phyloP scores from a whole-genome alignment of 1,139 yeast genomes.

The Candida sanyaensis region DNA sequence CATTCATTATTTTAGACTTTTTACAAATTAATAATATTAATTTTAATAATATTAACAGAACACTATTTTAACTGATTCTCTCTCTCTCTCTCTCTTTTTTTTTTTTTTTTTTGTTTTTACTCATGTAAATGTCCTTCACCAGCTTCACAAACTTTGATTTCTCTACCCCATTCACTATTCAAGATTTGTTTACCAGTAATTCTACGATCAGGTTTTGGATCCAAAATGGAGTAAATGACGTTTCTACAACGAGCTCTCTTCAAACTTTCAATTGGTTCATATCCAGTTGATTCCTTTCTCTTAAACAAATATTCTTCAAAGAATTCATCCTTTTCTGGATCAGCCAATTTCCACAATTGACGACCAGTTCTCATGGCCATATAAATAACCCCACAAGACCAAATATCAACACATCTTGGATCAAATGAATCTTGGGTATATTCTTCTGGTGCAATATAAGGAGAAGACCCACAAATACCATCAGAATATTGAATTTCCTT shows the following conservation, averaged over 20 bases:
- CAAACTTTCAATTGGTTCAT: slow-evolving; percentile 83
- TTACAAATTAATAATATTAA: neutral
- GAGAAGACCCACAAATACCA: slow-evolving; percentile 87
- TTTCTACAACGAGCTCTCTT: slow-evolving; percentile 87
- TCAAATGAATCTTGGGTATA: slow-evolving; percentile 75
- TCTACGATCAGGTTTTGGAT: slow-evolving; percentile 85
- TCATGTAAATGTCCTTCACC: slow-evolving; percentile 30
- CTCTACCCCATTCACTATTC: slow-evolving; percentile 94
- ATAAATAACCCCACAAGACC: slow-evolving; percentile 97
- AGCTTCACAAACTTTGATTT: slow-evolving; percentile 70
- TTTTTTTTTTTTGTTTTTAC: neutral
- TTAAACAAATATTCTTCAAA: slow-evolving; percentile 71
- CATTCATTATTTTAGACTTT: neutral
- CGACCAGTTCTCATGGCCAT: slow-evolving; percentile 99
- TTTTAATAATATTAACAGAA: neutral
- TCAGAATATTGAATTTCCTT: slow-evolving; percentile 76
- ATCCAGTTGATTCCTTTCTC: slow-evolving; percentile 80
- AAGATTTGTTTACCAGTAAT: slow-evolving; percentile 86
- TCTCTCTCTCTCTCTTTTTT: neutral
- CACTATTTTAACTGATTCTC: too few species aligned
- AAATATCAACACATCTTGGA: slow-evolving; percentile 88
- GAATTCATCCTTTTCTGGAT: slow-evolving; percentile 73
- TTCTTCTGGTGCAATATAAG: slow-evolving; percentile 97
- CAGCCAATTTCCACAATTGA: slow-evolving; percentile 89
- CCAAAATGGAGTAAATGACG: slow-evolving; percentile 87